A percentile compares a stretch with the other conserved stretches of the same genome.
Conservation (phyloP, 805 yeast genomes). For the Ogataea trehaloabstinens region DNA sequence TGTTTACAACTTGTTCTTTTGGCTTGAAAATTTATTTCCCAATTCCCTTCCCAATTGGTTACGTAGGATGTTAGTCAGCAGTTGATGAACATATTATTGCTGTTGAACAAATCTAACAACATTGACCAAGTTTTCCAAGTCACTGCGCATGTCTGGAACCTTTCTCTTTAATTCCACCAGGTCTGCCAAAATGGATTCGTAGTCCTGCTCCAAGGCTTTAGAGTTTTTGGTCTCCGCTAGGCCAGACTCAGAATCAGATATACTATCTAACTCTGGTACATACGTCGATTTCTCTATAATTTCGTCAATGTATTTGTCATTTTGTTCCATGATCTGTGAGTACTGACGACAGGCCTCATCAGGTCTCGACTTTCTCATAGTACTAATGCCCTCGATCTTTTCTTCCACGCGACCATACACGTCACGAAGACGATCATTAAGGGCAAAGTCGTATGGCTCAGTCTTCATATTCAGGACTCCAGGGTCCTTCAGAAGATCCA, state of each 20-base stretch:
- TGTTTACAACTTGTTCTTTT: neutral
- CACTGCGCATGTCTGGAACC: conserved; percentile 37
- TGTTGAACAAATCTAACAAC: conserved; percentile 19
- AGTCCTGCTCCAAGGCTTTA: conserved; percentile 9
- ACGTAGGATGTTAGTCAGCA: neutral
- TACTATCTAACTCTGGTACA: conserved; percentile 2
- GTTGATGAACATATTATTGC: neutral
- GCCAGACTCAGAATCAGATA: conserved; percentile 4
- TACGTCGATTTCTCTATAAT: conserved; percentile 4
- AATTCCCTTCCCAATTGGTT: too few species aligned
- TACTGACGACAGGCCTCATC: conserved; percentile 36
- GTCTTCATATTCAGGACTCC: conserved; percentile 35
- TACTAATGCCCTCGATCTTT: conserved; percentile 55
- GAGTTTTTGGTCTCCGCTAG: neutral
- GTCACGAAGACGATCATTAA: conserved; percentile 58
- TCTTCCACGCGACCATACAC: conserved; percentile 60
- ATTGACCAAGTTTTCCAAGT: conserved; percentile 32
- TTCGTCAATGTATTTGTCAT: conserved; percentile 14
- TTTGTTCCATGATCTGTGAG: conserved; percentile 25
- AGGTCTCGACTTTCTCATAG: conserved; percentile 55
- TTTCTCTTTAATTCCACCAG: conserved; percentile 34
- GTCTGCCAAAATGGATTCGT: conserved; percentile 21
- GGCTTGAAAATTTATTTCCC: too few species aligned
- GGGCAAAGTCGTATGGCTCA: conserved; percentile 68
- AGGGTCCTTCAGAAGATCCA: conserved; percentile 14